Percentiles rank a stretch among this genome's conserved stretches.
phyloP scores from a whole-genome alignment of 306 rosid genomes.

The Herpetospermum pedunculosum region DNA sequence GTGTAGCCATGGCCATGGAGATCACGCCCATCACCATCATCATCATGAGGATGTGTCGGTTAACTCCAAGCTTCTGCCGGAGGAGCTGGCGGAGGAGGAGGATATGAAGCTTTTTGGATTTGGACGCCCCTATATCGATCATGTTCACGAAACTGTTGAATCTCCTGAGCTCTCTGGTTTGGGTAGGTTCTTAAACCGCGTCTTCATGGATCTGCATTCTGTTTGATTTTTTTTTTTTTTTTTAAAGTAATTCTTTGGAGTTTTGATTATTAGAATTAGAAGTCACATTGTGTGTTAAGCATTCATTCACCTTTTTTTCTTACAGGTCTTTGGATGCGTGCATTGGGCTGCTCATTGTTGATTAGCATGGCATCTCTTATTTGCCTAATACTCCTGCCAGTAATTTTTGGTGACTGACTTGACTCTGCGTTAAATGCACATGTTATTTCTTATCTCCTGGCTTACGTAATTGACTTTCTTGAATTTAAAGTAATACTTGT shows the following conservation, averaged over 20 bases:
- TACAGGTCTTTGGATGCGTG: slow-evolving; percentile 75
- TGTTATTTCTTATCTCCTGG: background rate
- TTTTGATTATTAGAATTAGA: background rate
- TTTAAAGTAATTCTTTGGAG: background rate
- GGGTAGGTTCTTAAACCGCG: slow-evolving; percentile 25
- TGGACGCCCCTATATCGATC: slow-evolving; percentile 27
- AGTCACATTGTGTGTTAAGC: background rate
- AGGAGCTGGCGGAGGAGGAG: slow-evolving; percentile 94
- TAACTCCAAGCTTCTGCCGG: slow-evolving; percentile 56
- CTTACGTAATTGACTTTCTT: background rate
- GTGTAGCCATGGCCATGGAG: slow-evolving; percentile 25
- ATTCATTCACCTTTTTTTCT: background rate
- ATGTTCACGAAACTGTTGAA: slow-evolving; percentile 18
- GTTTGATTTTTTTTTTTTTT: background rate
- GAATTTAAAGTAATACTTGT: slow-evolving; percentile 1
- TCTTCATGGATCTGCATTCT: background rate
- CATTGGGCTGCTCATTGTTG: slow-evolving; percentile 88
- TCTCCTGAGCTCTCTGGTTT: slow-evolving; percentile 42
- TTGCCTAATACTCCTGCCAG: slow-evolving; percentile 73
- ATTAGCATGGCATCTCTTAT: slow-evolving; percentile 96
- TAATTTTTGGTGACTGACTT: slow-evolving; percentile 60
- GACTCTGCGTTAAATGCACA: background rate
- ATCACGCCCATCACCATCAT: slow-evolving; percentile 11
- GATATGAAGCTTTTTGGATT: slow-evolving; percentile 78
- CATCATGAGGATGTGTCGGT: slow-evolving; percentile 15